Percentiles rank a stretch among this genome's conserved stretches.
phyloP scores from a whole-genome alignment of 129 eudicot species.

The Flaveria bidentis region DNA sequence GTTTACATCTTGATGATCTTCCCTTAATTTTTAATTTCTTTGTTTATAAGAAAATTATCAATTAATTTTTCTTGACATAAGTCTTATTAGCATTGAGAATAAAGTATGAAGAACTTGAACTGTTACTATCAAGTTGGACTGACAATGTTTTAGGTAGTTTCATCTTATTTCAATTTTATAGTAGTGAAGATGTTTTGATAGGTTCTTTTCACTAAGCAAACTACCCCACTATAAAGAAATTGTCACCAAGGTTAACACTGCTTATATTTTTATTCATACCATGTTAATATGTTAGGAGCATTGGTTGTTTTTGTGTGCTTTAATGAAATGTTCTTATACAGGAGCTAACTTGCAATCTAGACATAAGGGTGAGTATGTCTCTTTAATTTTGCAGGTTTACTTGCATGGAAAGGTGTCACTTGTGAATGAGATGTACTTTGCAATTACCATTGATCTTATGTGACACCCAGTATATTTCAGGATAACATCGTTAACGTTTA shows the following conservation, averaged over 20 bases:
- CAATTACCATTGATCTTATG: slow-evolving; percentile 91
- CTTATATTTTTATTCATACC: background rate
- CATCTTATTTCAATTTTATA: slow-evolving; percentile 31
- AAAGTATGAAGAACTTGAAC: no score
- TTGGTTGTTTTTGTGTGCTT: background rate
- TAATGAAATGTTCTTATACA: background rate
- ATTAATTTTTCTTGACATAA: no score
- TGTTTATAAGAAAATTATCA: no score
- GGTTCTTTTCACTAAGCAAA: slow-evolving; percentile 91
- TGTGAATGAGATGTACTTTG: slow-evolving; percentile 96
- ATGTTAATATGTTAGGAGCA: background rate
- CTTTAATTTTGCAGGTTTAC: slow-evolving; percentile 62
- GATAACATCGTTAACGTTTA: no score
- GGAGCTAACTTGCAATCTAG: background rate
- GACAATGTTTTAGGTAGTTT: background rate
- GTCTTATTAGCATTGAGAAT: no score
- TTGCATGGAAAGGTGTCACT: slow-evolving; percentile 83
- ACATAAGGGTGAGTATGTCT: background rate
- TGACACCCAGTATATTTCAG: no score
- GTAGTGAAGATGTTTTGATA: slow-evolving; percentile 97
- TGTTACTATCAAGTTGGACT: background rate
- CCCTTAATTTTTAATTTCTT: no score
- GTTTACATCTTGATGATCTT: no score
- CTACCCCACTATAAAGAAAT: slow-evolving; percentile 89
- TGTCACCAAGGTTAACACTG: slow-evolving; percentile 75